Evolutionary conservation across 345 rosid genomes (phyloP).

Genomic region (Pugionium dolabratum): DNA sequence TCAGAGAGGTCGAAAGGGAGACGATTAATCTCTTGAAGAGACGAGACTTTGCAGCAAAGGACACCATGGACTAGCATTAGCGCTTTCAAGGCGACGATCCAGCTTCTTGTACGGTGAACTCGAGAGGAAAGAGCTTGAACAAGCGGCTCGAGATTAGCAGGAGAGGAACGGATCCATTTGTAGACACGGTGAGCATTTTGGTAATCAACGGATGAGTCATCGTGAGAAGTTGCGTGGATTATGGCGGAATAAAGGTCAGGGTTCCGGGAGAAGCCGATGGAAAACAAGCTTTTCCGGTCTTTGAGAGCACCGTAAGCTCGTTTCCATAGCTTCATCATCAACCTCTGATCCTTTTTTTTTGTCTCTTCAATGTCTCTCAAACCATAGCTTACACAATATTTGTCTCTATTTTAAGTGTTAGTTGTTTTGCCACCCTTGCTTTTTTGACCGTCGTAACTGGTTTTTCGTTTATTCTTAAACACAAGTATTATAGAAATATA

Average conservation of each 20-base stretch:
- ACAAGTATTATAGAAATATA: constrained; percentile 17
- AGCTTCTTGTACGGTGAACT: constrained; percentile 59
- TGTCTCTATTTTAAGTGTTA: constrained; percentile 33
- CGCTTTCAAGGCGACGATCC: constrained; percentile 81
- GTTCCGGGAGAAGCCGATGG: constrained; percentile 43
- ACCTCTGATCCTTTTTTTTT: constrained; percentile 13
- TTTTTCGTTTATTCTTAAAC: constrained; percentile 24
- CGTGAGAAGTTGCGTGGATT: constrained; percentile 83
- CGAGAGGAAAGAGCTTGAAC: constrained; percentile 51
- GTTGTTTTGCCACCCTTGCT: constrained; percentile 20
- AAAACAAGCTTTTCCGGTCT: constrained; percentile 66
- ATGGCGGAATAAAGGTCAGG: constrained; percentile 65
- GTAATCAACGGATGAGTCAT: constrained; percentile 59
- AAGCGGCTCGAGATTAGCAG: constrained; percentile 57
- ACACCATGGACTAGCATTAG: constrained; percentile 80
- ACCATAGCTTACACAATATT: constrained; percentile 3
- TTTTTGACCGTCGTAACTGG: constrained; percentile 35
- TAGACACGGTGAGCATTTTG: constrained; percentile 61
- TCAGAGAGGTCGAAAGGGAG: constrained; percentile 74
- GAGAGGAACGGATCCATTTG: constrained; percentile 67
- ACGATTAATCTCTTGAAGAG: constrained; percentile 41
- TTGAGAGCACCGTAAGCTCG: constrained; percentile 71
- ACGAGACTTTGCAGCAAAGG: constrained; percentile 55
- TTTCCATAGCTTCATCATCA: constrained; percentile 65
- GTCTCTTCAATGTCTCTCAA: not conserved